Conservation (phyloP, 495 filamentous ascomycete genomes). For the Lasiosphaeris hirsuta region DNA sequence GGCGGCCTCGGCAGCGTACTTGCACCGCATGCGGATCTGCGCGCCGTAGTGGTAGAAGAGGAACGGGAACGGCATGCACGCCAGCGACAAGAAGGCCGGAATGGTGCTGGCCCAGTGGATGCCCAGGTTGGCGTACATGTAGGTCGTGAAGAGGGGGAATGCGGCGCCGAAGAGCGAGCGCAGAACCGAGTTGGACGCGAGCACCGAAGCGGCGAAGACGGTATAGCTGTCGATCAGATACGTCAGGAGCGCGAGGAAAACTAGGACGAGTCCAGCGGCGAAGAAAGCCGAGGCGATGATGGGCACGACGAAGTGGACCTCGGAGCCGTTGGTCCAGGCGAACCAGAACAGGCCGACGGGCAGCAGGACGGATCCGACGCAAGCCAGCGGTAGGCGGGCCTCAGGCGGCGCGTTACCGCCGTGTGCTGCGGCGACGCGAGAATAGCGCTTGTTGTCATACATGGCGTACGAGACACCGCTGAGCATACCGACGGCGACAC, state of each 20-base stretch:
- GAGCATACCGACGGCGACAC: constrained; percentile 75
- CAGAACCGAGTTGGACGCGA: constrained; percentile 74
- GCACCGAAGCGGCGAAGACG: constrained; percentile 75
- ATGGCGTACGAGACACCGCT: constrained; percentile 64
- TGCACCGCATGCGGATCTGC: constrained; percentile 64
- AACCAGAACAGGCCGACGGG: constrained; percentile 60
- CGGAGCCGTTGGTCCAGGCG: constrained; percentile 53
- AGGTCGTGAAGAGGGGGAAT: constrained; percentile 78
- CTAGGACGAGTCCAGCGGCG: constrained; percentile 45
- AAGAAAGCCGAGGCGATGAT: constrained; percentile 48
- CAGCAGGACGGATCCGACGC: constrained; percentile 52
- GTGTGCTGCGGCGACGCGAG: constrained; percentile 48
- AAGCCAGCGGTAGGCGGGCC: constrained; percentile 74
- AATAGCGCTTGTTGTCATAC: constrained; percentile 62
- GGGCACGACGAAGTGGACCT: constrained; percentile 52
- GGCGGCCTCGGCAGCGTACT: constrained; percentile 68
- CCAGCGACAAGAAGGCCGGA: constrained; percentile 72
- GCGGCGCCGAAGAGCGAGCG: constrained; percentile 67
- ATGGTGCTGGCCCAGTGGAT: constrained; percentile 79
- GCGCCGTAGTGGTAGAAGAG: constrained; percentile 76
- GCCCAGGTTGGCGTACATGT: constrained; percentile 73
- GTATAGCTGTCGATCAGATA: constrained; percentile 82
- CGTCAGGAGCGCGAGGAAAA: constrained; percentile 74
- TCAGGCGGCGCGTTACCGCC: constrained; percentile 64
- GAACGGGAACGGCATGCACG: constrained; percentile 75